Evolutionary conservation across 768 basidiomycete species (phyloP).

Genomic region (Pleurotus cornucopiae): DNA sequence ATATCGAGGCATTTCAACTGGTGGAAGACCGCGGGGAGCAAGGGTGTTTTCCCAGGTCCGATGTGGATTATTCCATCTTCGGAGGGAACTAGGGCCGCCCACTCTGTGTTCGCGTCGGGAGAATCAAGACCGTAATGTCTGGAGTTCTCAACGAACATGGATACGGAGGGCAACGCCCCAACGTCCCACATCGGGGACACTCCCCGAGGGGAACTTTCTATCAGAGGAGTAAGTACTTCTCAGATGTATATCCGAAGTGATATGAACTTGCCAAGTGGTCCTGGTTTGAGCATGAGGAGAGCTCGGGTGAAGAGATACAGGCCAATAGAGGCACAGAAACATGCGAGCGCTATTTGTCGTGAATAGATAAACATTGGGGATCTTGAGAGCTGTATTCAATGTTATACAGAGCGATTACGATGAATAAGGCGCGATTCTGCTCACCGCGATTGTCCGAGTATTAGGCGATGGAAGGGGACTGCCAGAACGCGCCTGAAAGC

Average conservation of each 20-base stretch:
- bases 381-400: too few species aligned
- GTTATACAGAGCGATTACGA: too few species aligned
- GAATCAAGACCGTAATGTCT: constrained; percentile 4
- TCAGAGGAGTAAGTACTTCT: not conserved
- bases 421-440: too few species aligned
- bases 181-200: constrained; percentile 6
- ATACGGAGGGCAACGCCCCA: constrained; percentile 1
- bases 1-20: constrained; percentile 35
- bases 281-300: not conserved
- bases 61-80: not conserved
- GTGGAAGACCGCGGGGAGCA: constrained; percentile 25
- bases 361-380: not conserved
- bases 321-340: not conserved
- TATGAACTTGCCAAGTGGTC: too few species aligned
- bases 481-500: too few species aligned
- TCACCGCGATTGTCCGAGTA: too few species aligned
- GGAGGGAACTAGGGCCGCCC: constrained; percentile 2
- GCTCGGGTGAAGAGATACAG: not conserved
- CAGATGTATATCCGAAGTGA: too few species aligned
- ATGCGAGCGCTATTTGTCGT: not conserved
- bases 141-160: constrained; percentile 8
- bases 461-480: too few species aligned
- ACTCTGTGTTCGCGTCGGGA: not conserved
- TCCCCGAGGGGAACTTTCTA: not conserved
- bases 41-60: not conserved